A percentile compares a stretch with the other conserved stretches of the same genome.
Conservation (phyloP, 1,284 basidiomycete genomes). For the Sanghuangporus baumii region DNA sequence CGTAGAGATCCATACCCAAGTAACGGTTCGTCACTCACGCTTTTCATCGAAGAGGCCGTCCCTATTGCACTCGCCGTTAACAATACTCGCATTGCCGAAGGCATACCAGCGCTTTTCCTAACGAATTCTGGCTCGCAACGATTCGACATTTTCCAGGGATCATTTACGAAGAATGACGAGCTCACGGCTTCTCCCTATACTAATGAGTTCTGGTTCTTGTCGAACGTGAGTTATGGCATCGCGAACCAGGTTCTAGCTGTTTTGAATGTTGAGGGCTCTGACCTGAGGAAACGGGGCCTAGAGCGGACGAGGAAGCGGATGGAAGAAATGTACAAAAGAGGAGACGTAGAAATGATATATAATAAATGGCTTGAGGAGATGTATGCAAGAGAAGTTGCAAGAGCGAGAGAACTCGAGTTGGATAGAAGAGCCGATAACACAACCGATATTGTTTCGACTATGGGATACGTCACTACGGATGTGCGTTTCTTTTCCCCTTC, state of each 20-base stretch:
- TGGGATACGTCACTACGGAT: slow-evolving; percentile 69
- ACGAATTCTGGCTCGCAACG: slow-evolving; percentile 71
- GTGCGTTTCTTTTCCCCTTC: slow-evolving; percentile 32
- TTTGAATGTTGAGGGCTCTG: slow-evolving; percentile 39
- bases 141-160: slow-evolving; percentile 64
- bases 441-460: neutral
- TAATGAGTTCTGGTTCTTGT: slow-evolving; percentile 55
- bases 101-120: slow-evolving; percentile 44
- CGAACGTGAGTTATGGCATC: slow-evolving; percentile 41
- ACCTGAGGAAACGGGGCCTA: neutral
- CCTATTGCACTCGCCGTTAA: slow-evolving; percentile 52
- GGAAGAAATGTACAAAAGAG: slow-evolving; percentile 39
- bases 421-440: slow-evolving; percentile 1
- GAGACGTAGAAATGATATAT: slow-evolving; percentile 48
- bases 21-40: slow-evolving; percentile 53
- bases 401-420: neutral
- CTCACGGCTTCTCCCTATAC: slow-evolving; percentile 64
- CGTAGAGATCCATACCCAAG: slow-evolving; percentile 59
- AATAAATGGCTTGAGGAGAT: slow-evolving; percentile 51
- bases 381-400: slow-evolving; percentile 21
- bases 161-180: slow-evolving; percentile 77
- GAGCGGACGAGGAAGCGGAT: slow-evolving; percentile 25
- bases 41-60: slow-evolving; percentile 50
- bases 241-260: slow-evolving; percentile 49
- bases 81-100: slow-evolving; percentile 50